Evolutionary conservation across 179 eudicot genomes (phyloP), one percentile per base, ranked within the genome.

Genomic region (Beta macrorhiza): DNA sequence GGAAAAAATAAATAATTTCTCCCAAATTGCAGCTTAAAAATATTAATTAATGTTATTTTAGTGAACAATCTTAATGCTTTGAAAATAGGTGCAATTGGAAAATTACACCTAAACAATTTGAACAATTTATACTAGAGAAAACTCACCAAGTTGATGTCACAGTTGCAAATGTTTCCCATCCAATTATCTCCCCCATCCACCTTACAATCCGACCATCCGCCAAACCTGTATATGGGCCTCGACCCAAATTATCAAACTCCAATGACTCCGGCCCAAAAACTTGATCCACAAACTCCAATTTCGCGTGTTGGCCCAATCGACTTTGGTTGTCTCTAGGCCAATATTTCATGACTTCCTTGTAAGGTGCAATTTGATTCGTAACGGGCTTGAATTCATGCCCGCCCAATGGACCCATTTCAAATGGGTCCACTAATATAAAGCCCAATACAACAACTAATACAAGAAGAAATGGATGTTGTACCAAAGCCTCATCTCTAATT

Each of bases 131-230:
- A 25, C 2, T 32, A 57, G 52, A 71, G 78, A 47, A 79, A 53
- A 52, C 88, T 83, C 52, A 92, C 98, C 98, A 94, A 76, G 80
- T 89, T 42, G 83, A 78, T 1, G 97, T 88, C 5, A 93, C 94
- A 1, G 87, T 74, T 4, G 98, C 98, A 79, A 91, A 92, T 22
- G 97, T 92, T 84, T 93, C 91, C 98, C 98, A 94, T 1, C 98
- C 93, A 55, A 53, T 71, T 49, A 75, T 78, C 37, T 85, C 85
- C 0, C 92, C 97, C 95, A 90, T 89, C 97, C 97, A 92, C 75
- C 95, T 87, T 7, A 90, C 94, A 15, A 94, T 55, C 7, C 98
- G 90, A 6, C 98, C 98, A 78, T 94, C 97, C 0, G 98, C 98
- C 79, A 91, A 74, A 7, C 98, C 98, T 0, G 97, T 75, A 16